Evolutionary conservation across 2,329 filamentous ascomycete species (phyloP), one percentile per base, ranked within the genome.

Genomic region (Penicillium sp.): DNA sequence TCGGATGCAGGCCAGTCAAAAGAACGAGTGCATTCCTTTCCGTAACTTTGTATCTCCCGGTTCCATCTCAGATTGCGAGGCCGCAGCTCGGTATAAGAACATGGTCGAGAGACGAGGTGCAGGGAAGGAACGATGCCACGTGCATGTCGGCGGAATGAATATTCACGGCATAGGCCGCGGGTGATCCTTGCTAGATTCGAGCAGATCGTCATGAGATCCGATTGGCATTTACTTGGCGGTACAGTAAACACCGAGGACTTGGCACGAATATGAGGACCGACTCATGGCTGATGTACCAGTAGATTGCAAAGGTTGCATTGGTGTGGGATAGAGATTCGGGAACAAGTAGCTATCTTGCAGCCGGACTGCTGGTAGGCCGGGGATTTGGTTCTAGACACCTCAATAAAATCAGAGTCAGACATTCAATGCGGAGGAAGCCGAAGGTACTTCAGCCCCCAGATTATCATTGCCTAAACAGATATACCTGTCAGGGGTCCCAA

Each of bases 401-500:
- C 19, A 22, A 22, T 22, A 27, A 19, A 14, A 30, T 25, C 42
- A 36, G 36, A 29, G 25, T 19, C 22, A n/a, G 36, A 35, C 16
- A 43, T 33, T 41, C 22, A 41, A 40, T 18, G 22, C 22, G 22
- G 22, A 25, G 22, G 22, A 25, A 7, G 22, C 22, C 22, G 22
- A 25, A 42, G 12, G 19, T 25, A 34, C 6, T 16, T 10, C 25
- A 12, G 14, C 8, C 45, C 25, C 43, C 45, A 38, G 49, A 52
- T 33, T 41, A 57, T 58, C 57, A n/a, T 45, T 56, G 45, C 58
- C 13, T 31, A 49, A 52, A 33, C 7, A 50, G 42, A 38, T 14
- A 38, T 14, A 34, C 6, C 19, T 37, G 36, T 55, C 55, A 56
- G 54, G 55, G 55, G 55, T 44, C 41, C 2, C 12, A 39, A 46